phyloP scores from a whole-genome alignment of 106 monocot species.

The Acorus gramineus region DNA sequence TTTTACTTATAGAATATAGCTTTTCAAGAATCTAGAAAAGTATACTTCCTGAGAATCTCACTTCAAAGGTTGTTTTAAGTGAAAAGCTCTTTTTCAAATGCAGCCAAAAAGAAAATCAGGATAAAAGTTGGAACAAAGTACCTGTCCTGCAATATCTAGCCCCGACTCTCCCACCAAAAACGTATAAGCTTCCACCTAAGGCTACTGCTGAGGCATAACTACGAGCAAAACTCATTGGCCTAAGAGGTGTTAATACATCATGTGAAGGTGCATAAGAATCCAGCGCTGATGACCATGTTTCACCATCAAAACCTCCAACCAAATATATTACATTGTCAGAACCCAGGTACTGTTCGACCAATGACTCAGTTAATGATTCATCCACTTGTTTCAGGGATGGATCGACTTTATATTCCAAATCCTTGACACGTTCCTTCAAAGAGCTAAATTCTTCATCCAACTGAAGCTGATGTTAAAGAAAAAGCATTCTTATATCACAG shows the following conservation, averaged over 20 bases:
- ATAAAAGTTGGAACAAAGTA: conserved; percentile 6
- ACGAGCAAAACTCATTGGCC: conserved; percentile 53
- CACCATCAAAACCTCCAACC: conserved; percentile 50
- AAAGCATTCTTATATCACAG: conserved; percentile 13
- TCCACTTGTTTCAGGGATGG: conserved; percentile 14
- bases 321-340: conserved; percentile 51
- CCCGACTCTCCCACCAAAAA: conserved; percentile 70
- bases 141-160: conserved; percentile 54
- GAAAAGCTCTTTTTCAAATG: too few species aligned
- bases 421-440: conserved; percentile 17
- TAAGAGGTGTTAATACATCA: conserved; percentile 42
- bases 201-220: conserved; percentile 54
- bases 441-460: conserved; percentile 12
- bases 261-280: conserved; percentile 55
- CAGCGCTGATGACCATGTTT: conserved; percentile 47
- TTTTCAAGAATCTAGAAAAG: too few species aligned
- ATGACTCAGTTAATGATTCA: conserved; percentile 14
- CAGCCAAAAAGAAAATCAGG: not conserved
- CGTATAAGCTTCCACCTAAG: conserved; percentile 43
- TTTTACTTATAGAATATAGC: too few species aligned
- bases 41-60: too few species aligned
- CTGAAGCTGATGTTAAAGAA: conserved; percentile 30
- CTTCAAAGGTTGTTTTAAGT: too few species aligned
- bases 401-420: conserved; percentile 23
- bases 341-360: conserved; percentile 21